Evolutionary conservation across 2,329 filamentous ascomycete species (phyloP).

Genomic region (Aspergillus texensis): DNA sequence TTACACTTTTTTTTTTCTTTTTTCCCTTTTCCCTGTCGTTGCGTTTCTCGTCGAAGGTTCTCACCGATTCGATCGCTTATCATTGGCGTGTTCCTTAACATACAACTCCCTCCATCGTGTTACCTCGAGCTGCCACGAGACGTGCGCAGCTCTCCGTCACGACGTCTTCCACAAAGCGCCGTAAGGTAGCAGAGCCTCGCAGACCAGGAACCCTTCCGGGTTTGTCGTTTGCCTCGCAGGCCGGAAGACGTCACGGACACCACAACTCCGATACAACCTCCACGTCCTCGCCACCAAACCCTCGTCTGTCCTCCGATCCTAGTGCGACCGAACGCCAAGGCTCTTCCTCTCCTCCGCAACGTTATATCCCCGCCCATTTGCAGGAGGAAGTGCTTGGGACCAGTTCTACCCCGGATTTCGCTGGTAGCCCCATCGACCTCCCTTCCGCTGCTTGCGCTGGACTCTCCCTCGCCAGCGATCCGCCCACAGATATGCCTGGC

Average conservation of each 20-base stretch:
- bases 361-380: conserved; percentile 60
- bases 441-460: conserved; percentile 58
- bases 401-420: conserved; percentile 34
- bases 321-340: conserved; percentile 28
- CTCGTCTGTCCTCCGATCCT: conserved; percentile 27
- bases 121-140: conserved; percentile 46
- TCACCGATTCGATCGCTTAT: conserved; percentile 2
- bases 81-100: conserved; percentile 4
- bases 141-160: conserved; percentile 51
- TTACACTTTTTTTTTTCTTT: conserved; percentile 3
- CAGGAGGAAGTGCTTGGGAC: conserved; percentile 53
- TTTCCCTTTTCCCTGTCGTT: conserved; percentile 5
- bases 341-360: conserved; percentile 38
- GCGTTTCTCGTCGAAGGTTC: conserved; percentile 5
- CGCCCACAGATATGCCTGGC: conserved; percentile 47
- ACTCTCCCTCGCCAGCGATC: conserved; percentile 51
- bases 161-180: conserved; percentile 55
- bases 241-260: conserved; percentile 40
- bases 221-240: conserved; percentile 34
- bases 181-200: conserved; percentile 49
- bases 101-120: conserved; percentile 17
- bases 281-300: conserved; percentile 24
- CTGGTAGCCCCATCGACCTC: conserved; percentile 38
- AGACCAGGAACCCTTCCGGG: conserved; percentile 38
- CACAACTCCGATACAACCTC: conserved; percentile 26